Conservation (phyloP, 2,329 filamentous ascomycete species). For the Trichoderma atrobrunneum region DNA sequence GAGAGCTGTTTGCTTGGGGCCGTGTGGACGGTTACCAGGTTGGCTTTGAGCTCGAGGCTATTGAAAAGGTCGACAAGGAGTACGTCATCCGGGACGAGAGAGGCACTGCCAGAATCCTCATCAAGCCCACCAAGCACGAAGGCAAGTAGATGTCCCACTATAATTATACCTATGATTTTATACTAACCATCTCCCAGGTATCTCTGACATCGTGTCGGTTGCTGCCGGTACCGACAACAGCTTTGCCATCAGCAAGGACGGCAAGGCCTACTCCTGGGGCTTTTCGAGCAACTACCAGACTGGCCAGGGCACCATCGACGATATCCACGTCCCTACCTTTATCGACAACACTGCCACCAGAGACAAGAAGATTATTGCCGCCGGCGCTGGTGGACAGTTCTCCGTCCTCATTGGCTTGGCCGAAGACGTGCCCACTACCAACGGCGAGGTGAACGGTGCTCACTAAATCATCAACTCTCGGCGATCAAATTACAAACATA, state of each 20-base stretch:
- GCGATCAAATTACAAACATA: background rate
- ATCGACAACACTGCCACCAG: conserved; percentile 83
- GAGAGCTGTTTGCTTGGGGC: conserved; percentile 60
- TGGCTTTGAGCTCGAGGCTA: conserved; percentile 55
- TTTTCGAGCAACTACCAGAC: conserved; percentile 80
- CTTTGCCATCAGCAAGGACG: conserved; percentile 67
- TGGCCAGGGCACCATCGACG: conserved; percentile 73
- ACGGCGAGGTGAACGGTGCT: conserved; percentile 26
- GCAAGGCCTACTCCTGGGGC: conserved; percentile 75
- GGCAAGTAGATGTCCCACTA: conserved; percentile 37
- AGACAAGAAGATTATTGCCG: conserved; percentile 70
- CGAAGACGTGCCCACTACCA: conserved; percentile 30
- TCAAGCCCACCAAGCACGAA: conserved; percentile 39
- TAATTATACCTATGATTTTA: background rate
- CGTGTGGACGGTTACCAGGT: conserved; percentile 52
- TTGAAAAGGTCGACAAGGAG: conserved; percentile 43
- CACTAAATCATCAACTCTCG: background rate
- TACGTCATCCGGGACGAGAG: conserved; percentile 61
- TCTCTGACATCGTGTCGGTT: conserved; percentile 54
- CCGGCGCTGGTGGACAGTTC: conserved; percentile 87
- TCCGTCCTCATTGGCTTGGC: conserved; percentile 57
- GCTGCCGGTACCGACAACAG: conserved; percentile 70
- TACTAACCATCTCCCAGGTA: conserved; percentile 28
- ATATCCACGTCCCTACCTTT: conserved; percentile 71
- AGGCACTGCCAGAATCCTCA: conserved; percentile 63